phyloP scores from a whole-genome alignment of 148 eudicot species.

The Arbutus unedo region DNA sequence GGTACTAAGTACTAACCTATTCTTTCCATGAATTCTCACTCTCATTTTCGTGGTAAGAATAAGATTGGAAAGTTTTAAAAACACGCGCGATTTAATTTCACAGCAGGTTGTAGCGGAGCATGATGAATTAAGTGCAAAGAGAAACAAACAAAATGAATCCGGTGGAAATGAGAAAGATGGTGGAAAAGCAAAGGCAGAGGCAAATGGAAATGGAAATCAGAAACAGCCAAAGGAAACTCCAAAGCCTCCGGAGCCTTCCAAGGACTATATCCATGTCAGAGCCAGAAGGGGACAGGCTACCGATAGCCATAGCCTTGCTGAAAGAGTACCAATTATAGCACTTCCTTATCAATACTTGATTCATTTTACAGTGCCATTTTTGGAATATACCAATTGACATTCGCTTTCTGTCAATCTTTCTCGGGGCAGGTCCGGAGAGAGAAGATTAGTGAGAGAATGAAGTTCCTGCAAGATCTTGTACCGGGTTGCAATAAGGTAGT shows the following conservation, averaged over 20 bases:
- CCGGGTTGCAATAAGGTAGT: conserved; percentile 94
- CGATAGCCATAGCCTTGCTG: conserved; percentile 65
- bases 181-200: conserved; percentile 16
- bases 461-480: conserved; percentile 60
- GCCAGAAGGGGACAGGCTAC: conserved; percentile 62
- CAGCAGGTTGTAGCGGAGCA: conserved; percentile 31
- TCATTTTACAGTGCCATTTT: background rate
- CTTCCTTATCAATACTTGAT: background rate
- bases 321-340: conserved; percentile 42
- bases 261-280: conserved; percentile 69
- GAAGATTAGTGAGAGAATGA: conserved; percentile 76
- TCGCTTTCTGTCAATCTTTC: background rate
- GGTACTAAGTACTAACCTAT: conserved; percentile 18
- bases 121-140: conserved; percentile 40
- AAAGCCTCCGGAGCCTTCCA: conserved; percentile 45
- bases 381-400: background rate
- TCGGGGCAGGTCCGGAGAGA: conserved; percentile 74
- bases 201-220: conserved; percentile 21
- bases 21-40: background rate
- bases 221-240: conserved; percentile 31
- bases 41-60: background rate
- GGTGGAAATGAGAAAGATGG: conserved; percentile 25
- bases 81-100: background rate
- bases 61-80: background rate
- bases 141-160: conserved; percentile 37